Evolutionary conservation across 225 moss, liverwort and hornwort genomes (phyloP), one percentile per base, ranked within the genome.

Genomic region (Neckera pumila): DNA sequence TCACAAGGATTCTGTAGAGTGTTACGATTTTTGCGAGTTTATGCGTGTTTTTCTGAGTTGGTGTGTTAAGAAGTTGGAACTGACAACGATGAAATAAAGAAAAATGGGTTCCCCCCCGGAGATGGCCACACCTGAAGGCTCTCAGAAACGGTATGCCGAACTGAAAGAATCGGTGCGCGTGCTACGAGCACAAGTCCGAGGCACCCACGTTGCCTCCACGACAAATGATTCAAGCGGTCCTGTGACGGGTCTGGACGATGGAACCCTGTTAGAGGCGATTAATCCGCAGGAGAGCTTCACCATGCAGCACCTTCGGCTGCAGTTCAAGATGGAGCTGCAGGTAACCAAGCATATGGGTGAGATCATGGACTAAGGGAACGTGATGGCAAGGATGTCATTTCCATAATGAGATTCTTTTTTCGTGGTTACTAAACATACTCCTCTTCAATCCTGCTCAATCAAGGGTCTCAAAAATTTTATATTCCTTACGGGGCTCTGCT

Each of bases 131-230:
- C 33, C 66, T 27, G 63, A 58, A 36, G 78, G 65, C 58, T 66
- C 78, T 20, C 87, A 69, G 76, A 71, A 80, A 31, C 87, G 92
- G 84, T 92, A 93, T 40, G 72, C 86, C 54, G 89, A 92, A n/a
- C 89, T 93, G 53, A 93, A 92, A 84, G 90, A 93, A 84, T 92
- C 93, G 65, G 92, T 93, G 76, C 88, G 90, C 76, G 86, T 78
- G 80, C 88, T 92, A 65, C 92, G 93, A 21, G 80, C 70, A 57
- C 88, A 92, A 86, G 84, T 93, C 26, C 92, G 91, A 38, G n/a
- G 64, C 75, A n/a, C 71, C 9, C 84, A 45, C 53, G 40, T 45
- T 53, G 53, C 57, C 40, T 58, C 88, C 66, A 21, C 30, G 17
- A 34, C 77, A 58, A 67, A 73, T 42, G 69, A 53, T 27, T 72